These are phyloP conservation scores for Trichophyton mentagrophytes DNA, from an alignment of 2,329 filamentous ascomycete genomes.

Conservation along the genomic window DNA sequence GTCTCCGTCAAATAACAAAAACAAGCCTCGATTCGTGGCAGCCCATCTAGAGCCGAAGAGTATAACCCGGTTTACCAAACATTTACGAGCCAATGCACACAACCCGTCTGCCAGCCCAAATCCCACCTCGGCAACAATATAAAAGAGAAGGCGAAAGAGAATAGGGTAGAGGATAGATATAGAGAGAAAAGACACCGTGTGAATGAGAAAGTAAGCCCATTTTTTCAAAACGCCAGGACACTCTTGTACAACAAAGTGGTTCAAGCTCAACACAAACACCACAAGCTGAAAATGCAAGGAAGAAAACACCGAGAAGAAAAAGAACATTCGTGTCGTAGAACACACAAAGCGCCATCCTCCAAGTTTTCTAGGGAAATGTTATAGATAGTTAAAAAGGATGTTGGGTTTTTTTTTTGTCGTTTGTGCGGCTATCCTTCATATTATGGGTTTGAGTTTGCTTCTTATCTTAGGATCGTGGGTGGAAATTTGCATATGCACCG, in stretches of 20 bases:
- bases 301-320: conserved; percentile 1
- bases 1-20: not conserved
- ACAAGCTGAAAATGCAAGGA: conserved; percentile 2
- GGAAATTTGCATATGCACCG: conserved; percentile 44
- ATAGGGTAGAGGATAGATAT: not conserved
- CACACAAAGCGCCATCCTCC: not conserved
- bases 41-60: not conserved
- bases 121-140: not conserved
- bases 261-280: not conserved
- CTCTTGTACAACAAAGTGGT: conserved; percentile 2
- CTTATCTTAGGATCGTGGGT: not conserved
- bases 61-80: not conserved
- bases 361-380: not conserved
- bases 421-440: not conserved
- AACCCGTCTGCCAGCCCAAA: not conserved
- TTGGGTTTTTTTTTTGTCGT: not conserved
- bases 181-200: not conserved
- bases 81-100: not conserved
- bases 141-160: not conserved
- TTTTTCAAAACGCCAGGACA: conserved; percentile 2
- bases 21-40: not conserved
- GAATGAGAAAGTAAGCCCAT: not conserved
- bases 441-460: not conserved
- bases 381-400: not conserved
- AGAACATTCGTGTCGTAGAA: not conserved